phyloP scores from a whole-genome alignment of 805 yeast genomes.

The Saturnispora dispora region DNA sequence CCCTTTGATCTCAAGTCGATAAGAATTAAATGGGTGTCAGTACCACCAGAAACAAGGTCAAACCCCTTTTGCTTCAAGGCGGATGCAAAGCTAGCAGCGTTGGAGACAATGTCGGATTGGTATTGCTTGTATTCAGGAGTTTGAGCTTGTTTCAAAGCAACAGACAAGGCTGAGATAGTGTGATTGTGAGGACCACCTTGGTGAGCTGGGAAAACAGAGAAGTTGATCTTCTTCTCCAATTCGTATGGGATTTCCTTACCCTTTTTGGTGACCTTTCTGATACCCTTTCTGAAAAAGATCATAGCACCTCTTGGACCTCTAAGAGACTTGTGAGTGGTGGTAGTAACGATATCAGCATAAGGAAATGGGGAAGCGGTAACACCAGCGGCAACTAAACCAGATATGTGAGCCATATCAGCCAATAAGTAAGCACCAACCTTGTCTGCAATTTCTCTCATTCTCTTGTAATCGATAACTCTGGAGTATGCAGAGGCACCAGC shows the following conservation, averaged over 20 bases:
- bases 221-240: conserved; percentile 90
- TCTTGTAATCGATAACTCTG: conserved; percentile 90
- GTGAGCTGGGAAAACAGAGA: conserved; percentile 99
- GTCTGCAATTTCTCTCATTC: conserved; percentile 95
- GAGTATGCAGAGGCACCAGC: conserved; percentile 99
- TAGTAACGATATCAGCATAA: conserved; percentile 94
- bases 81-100: conserved; percentile 75
- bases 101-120: conserved; percentile 79
- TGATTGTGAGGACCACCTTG: conserved; percentile 99
- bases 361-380: conserved; percentile 95
- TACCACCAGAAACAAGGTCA: conserved; percentile 85
- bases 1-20: conserved; percentile 82
- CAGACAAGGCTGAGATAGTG: conserved; percentile 95
- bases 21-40: conserved; percentile 94
- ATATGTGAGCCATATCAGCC: conserved; percentile 97
- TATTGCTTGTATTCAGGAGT: conserved; percentile 86
- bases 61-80: conserved; percentile 67
- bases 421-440: conserved; percentile 94
- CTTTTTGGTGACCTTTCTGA: conserved; percentile 79
- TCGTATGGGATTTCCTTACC: conserved; percentile 90
- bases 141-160: conserved; percentile 90
- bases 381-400: conserved; percentile 92
- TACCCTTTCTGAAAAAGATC: conserved; percentile 97
- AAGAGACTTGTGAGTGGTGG: conserved; percentile 96
- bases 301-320: conserved; percentile 99